Conservation (phyloP, 116 monocot species). For the Papilionanthe hybrid region DNA sequence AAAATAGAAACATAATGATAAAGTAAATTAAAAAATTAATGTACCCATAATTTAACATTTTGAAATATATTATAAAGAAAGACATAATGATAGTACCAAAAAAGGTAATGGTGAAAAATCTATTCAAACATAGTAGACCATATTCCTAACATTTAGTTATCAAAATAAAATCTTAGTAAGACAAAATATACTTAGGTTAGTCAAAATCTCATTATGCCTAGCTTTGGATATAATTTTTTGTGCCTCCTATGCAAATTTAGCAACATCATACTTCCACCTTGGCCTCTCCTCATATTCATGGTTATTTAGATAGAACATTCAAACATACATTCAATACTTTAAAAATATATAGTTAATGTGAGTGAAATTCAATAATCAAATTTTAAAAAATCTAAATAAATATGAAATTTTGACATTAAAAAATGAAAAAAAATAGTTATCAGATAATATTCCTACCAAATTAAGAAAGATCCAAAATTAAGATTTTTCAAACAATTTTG, state of each 20-base stretch:
- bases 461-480: too few relatives aligned
- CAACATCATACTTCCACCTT: conserved; percentile 35
- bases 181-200: background rate
- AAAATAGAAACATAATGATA: background rate
- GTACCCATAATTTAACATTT: background rate
- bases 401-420: too few relatives aligned
- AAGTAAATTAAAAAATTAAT: background rate
- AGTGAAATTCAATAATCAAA: background rate
- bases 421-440: too few relatives aligned
- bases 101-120: background rate
- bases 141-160: background rate
- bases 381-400: too few relatives aligned
- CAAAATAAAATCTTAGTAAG: background rate
- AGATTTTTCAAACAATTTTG: too few relatives aligned
- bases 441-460: too few relatives aligned
- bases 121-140: background rate
- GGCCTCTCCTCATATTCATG: conserved; percentile 28
- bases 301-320: background rate
- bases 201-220: conserved; percentile 18
- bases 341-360: background rate
- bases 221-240: conserved; percentile 28
- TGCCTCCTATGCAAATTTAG: conserved; percentile 31
- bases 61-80: background rate
- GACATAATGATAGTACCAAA: too few relatives aligned
- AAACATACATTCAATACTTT: background rate